These are phyloP conservation scores for Plasmodium inui DNA, from an alignment of 169 alveolate species.

Conservation along the genomic window DNA sequence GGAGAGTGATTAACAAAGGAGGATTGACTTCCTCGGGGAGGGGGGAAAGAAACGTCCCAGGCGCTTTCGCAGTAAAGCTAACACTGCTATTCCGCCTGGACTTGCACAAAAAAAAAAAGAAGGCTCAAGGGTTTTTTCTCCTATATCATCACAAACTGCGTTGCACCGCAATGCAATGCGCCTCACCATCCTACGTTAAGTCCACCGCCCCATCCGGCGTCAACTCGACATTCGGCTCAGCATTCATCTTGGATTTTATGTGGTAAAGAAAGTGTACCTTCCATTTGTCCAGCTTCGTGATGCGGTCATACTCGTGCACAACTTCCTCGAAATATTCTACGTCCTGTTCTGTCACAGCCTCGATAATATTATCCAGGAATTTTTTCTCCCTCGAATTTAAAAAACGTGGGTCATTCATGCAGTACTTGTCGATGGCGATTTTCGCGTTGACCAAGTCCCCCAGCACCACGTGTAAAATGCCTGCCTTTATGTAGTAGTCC, in stretches of 20 bases:
- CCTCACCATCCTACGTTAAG: constrained; percentile 4
- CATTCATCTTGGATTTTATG: constrained; percentile 36
- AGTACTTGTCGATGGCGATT: constrained; percentile 62
- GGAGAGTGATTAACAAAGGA: not conserved
- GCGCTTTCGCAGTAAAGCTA: not conserved
- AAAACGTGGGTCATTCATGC: constrained; percentile 59
- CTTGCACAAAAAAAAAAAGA: not conserved
- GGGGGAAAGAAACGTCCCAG: not conserved
- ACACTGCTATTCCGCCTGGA: not conserved
- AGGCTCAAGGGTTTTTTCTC: not conserved
- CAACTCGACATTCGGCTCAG: constrained; percentile 50
- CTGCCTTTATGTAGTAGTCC: constrained; percentile 78
- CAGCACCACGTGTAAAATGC: constrained; percentile 71
- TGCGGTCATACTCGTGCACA: constrained; percentile 69
- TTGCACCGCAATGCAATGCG: not conserved
- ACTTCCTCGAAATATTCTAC: constrained; percentile 51
- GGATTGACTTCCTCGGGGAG: not conserved
- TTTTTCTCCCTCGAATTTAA: constrained; percentile 57
- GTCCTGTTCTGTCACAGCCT: constrained; percentile 56
- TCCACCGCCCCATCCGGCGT: constrained; percentile 65
- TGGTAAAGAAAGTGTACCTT: constrained; percentile 61
- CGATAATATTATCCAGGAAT: constrained; percentile 53
- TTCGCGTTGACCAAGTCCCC: constrained; percentile 71
- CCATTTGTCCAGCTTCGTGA: constrained; percentile 64
- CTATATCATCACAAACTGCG: not conserved